Evolutionary conservation across 1,139 yeast genomes (phyloP).

Genomic region (Geotrichum phurueaensis): DNA sequence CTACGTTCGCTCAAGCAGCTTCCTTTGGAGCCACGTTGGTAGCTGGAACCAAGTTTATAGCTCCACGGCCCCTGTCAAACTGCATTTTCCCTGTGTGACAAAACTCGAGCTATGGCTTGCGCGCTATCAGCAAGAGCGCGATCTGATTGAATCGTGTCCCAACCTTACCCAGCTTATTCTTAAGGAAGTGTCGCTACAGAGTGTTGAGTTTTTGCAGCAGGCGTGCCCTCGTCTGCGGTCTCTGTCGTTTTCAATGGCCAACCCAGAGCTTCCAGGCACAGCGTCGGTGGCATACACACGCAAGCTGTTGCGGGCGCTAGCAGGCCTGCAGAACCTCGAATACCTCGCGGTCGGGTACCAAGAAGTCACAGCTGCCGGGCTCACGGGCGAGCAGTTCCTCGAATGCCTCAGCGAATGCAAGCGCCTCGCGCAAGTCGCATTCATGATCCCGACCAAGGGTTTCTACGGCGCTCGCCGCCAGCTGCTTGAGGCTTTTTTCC

Average conservation of each 20-base stretch:
- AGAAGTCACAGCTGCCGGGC: slow-evolving; percentile 4
- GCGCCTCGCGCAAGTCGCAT: slow-evolving; percentile 2
- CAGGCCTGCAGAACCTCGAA: not conserved
- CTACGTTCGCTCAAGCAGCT: slow-evolving; percentile 6
- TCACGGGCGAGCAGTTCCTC: slow-evolving; percentile 4
- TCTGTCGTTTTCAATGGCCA: slow-evolving; percentile 11
- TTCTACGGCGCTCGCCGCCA: slow-evolving; percentile 7
- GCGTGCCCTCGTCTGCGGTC: slow-evolving; percentile 2
- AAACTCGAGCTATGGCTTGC: slow-evolving; percentile 10
- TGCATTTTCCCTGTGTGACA: slow-evolving; percentile 4
- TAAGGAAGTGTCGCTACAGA: slow-evolving; percentile 5
- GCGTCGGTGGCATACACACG: not conserved
- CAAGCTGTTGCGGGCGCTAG: not conserved
- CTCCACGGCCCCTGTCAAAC: slow-evolving; percentile 2
- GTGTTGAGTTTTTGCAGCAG: not conserved
- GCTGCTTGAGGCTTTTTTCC: not conserved
- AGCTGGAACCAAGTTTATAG: slow-evolving; percentile 9
- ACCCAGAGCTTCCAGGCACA: slow-evolving; percentile 1
- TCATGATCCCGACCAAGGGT: slow-evolving; percentile 12
- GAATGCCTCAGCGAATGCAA: not conserved
- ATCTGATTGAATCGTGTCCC: slow-evolving; percentile 6
- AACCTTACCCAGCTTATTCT: not conserved
- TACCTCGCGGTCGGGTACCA: slow-evolving; percentile 9
- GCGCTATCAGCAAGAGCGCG: slow-evolving; percentile 6
- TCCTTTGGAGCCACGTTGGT: slow-evolving; percentile 10